Base-by-base conservation (phyloP, 2,329 filamentous ascomycete genomes). In the Leptosphaerulina australis region DNA sequence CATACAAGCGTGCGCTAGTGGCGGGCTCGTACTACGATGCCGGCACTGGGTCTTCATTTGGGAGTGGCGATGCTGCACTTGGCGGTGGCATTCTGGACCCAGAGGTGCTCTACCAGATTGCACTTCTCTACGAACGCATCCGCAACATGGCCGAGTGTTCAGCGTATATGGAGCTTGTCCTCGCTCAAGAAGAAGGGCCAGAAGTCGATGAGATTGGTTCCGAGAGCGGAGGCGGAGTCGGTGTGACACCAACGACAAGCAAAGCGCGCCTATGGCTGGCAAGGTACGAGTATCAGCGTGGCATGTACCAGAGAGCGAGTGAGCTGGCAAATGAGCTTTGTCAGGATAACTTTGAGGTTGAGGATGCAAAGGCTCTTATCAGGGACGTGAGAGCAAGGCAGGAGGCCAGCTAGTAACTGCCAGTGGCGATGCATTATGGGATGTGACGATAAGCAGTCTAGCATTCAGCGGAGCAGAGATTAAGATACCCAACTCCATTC, bases 251-350 rank as follows among this genome's bases (percentile, higher is more conserved):
- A 4, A 91, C 92, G 14, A 99, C 94, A 6, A 94, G 89, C 61
- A 95, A 91, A 67, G 94, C 94, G 5, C 83, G 94, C 17, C 85
- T 97, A 79, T 99, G 94, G 94, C 83, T 99, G 48, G 94, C 94
- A 12, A 84, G 86, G 47, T 88, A 87, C 76, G 88, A 91, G 10
- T 88, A 96, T 76, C 81, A 83, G 28, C 83, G 82, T 9, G 85
- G 86, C 29, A 91, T 96, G 71, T 90, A 90, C 63, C 79, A 81
- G 24, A 83, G 88, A 15, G 90, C 91, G 3, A 88, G 88, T 74
- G 84, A 90, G 55, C 77, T 97, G 31, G 92, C 91, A 0, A 91
- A 87, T 54, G 94, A 99, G 74, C 78, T 99, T 35, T 97, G 92
- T 70, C 91, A 97, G 73, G 94, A 99, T 73, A 94, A 94, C 0